Conservation (phyloP, 2,329 filamentous ascomycete genomes). For the Penicillium corylophilum region DNA sequence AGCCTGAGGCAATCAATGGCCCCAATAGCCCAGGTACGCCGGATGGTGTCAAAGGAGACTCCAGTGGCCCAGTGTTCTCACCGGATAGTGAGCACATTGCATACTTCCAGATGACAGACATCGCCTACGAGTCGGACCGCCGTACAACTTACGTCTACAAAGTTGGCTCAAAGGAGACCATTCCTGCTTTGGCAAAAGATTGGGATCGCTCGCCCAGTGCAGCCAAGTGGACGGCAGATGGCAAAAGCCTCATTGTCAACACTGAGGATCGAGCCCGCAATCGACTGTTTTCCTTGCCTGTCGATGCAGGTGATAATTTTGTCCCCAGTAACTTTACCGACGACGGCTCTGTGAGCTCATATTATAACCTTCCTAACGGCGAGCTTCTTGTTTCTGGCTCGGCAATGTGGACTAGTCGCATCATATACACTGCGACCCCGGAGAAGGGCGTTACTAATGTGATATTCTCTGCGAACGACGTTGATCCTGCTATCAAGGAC, state of each 20-base stretch:
- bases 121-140: constrained; percentile 80
- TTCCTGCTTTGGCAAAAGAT: constrained; percentile 39
- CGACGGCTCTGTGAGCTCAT: constrained; percentile 30
- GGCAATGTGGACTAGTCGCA: constrained; percentile 38
- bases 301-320: constrained; percentile 31
- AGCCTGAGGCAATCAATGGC: constrained; percentile 47
- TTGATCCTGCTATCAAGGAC: constrained; percentile 39
- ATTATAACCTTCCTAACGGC: constrained; percentile 30
- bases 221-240: constrained; percentile 53
- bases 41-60: constrained; percentile 57
- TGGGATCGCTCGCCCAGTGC: constrained; percentile 56
- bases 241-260: constrained; percentile 66
- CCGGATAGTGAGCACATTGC: constrained; percentile 68
- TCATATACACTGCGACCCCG: constrained; percentile 35
- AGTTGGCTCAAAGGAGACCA: constrained; percentile 32
- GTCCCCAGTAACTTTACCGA: constrained; percentile 40
- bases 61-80: constrained; percentile 70
- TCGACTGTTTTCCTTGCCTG: constrained; percentile 37
- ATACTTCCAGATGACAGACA: constrained; percentile 74
- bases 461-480: constrained; percentile 39
- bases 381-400: constrained; percentile 35
- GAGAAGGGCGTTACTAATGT: constrained; percentile 26
- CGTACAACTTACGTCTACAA: constrained; percentile 46
- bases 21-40: constrained; percentile 37
- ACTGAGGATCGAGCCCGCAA: constrained; percentile 68